These are phyloP conservation scores for Endocladia muricata DNA, from an alignment of 31 red algal genomes.

Conservation along the genomic window DNA sequence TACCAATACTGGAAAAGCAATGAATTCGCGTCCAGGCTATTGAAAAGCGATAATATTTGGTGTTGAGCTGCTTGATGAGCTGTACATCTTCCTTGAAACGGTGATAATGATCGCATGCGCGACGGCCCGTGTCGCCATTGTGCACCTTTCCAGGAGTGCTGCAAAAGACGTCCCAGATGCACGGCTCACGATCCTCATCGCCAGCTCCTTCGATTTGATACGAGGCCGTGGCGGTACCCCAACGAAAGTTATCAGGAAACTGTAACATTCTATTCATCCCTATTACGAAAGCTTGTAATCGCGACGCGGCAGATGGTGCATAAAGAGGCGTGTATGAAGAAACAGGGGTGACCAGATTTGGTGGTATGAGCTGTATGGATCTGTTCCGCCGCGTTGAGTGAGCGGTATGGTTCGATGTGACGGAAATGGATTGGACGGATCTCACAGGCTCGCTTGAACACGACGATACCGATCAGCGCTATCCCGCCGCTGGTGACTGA, in stretches of 20 bases:
- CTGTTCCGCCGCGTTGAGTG: too few species aligned
- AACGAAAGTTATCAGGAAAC: constrained; percentile 63
- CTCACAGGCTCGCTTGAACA: too few species aligned
- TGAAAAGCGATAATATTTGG: constrained; percentile 66
- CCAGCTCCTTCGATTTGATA: constrained; percentile 70
- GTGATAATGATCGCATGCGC: constrained; percentile 72
- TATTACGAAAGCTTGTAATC: too few species aligned
- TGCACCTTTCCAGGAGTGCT: constrained; percentile 24
- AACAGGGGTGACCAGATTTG: too few species aligned
- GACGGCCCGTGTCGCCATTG: constrained; percentile 33
- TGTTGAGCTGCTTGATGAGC: constrained; percentile 38
- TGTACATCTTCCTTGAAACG: constrained; percentile 58
- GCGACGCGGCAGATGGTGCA: too few species aligned
- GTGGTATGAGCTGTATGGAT: too few species aligned
- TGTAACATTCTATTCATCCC: too few species aligned
- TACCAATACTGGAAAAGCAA: constrained; percentile 1
- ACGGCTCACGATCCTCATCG: constrained; percentile 15
- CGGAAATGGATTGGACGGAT: too few species aligned
- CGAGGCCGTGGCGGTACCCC: constrained; percentile 71
- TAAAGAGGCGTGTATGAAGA: too few species aligned
- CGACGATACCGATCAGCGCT: too few species aligned
- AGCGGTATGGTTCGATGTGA: too few species aligned
- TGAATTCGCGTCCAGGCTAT: constrained; percentile 69
- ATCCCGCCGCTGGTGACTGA: too few species aligned
- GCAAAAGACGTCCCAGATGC: constrained; percentile 72